Base-by-base conservation (phyloP, 2,329 filamentous ascomycete species). In the Aspergillus sergii region DNA sequence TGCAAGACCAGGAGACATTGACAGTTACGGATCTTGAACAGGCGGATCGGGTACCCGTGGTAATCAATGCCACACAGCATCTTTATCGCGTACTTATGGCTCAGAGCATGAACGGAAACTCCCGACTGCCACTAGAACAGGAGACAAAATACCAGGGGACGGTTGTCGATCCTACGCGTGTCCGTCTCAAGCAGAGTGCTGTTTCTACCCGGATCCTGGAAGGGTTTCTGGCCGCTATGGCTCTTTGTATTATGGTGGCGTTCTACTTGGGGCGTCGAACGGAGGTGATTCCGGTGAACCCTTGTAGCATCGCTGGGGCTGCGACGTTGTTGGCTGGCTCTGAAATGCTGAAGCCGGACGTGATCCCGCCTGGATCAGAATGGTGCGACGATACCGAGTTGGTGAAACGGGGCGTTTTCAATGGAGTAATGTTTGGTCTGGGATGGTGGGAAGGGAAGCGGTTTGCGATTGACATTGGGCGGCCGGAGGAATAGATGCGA, bases 291-390 rank as follows among this genome's bases (percentile, higher is more conserved):
- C 71, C 72, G 7, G 68, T 69, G 41, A 72, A 73, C 39, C 72
- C 72, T 16, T 66, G 62, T 48, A 73, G 68, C 59, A 71, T 75
- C 50, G 73, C 69, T 14, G 71, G 69, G 2, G 64, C 69, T 14
- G 69, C 69, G 8, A 70, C 62, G 16, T 45, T 73, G 21, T 61
- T 73, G 2, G 67, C 68, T 16, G 70, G 66, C 3, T 72, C 72
- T 4, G 56, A 61, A 14, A 57, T 70, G 46, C 26, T 68, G 28
- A 58, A 57, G 16, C 41, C 23, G 16, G 58, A 63, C 23, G 48
- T 64, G 26, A 60, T 70, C 36, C 68, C 67, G 9, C 43, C 50
- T 3, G 67, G 64, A 1, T 63, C 68, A 19, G 68, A 69, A 63
- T 70, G 67, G 67, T 65, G 56, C 21, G 32, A 58, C 58, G 66